Conservation (phyloP, 2,329 filamentous ascomycete species). For the Trichoderma afroharzianum region DNA sequence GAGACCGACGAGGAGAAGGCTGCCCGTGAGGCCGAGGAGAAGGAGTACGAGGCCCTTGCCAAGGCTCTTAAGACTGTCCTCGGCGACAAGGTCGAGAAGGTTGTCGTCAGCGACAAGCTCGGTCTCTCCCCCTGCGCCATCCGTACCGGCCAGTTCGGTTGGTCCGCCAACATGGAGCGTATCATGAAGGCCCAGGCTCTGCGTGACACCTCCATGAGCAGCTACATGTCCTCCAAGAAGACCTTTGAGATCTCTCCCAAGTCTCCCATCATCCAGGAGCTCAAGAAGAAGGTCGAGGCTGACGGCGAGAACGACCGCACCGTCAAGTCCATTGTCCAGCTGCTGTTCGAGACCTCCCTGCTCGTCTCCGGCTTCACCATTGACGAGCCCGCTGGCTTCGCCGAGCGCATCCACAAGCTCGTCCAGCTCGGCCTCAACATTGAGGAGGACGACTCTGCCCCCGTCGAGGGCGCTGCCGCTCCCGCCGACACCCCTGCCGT, state of each 20-base stretch:
- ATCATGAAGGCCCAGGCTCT: conserved; percentile 99
- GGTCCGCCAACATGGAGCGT: conserved; percentile 99
- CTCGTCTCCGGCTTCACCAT: conserved; percentile 99
- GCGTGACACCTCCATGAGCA: conserved; percentile 98
- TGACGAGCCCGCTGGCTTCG: conserved; percentile 95
- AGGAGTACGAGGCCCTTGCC: conserved; percentile 91
- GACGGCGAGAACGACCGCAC: conserved; percentile 98
- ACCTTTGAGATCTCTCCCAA: conserved; percentile 99
- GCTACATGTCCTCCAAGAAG: conserved; percentile 99
- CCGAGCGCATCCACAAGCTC: conserved; percentile 99
- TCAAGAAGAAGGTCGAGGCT: conserved; percentile 97
- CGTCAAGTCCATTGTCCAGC: conserved; percentile 97
- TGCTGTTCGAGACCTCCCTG: conserved; percentile 97
- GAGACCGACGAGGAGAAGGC: conserved; percentile 99
- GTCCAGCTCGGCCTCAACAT: conserved; percentile 97
- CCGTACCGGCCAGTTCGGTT: conserved; percentile 98
- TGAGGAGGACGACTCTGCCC: conserved; percentile 79
- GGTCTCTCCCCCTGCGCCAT: conserved; percentile 93
- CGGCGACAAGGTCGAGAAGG: conserved; percentile 99
- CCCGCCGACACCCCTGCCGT: conserved; percentile 55
- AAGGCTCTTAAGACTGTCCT: conserved; percentile 99
- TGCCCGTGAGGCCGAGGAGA: conserved; percentile 91
- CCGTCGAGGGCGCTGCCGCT: conserved; percentile 55
- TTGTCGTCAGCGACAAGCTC: conserved; percentile 97
- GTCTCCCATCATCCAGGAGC: conserved; percentile 95